phyloP scores from a whole-genome alignment of 768 basidiomycete species.

The Termitomyces sp. region DNA sequence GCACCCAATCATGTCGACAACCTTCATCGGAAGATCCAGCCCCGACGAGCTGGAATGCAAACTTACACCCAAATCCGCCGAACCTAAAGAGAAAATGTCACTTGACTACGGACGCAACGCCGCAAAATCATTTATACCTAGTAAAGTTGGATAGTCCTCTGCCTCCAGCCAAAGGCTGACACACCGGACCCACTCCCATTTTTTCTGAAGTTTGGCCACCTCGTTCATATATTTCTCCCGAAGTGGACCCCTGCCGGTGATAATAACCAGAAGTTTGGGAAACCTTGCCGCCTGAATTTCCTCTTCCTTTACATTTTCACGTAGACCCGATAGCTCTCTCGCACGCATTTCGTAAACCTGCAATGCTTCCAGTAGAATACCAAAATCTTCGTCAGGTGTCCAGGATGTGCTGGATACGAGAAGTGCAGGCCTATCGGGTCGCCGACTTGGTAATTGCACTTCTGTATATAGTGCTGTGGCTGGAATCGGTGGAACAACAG shows the following conservation, averaged over 20 bases:
- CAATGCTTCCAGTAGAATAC: constrained; percentile 75
- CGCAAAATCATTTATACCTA: constrained; percentile 53
- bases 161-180: constrained; percentile 85
- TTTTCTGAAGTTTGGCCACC: constrained; percentile 51
- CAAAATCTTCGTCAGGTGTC: constrained; percentile 97
- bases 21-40: constrained; percentile 96
- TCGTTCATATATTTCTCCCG: constrained; percentile 67
- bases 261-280: constrained; percentile 75
- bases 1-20: constrained; percentile 99
- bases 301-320: neutral
- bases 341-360: constrained; percentile 62
- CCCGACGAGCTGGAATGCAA: constrained; percentile 88
- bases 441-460: constrained; percentile 39
- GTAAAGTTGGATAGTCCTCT: constrained; percentile 81
- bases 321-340: constrained; percentile 15
- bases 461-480: constrained; percentile 25
- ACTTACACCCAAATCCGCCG: constrained; percentile 88
- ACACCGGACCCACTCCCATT: constrained; percentile 77
- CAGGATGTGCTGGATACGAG: constrained; percentile 92
- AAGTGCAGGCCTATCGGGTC: constrained; percentile 76
- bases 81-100: constrained; percentile 41
- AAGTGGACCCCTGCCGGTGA: constrained; percentile 89
- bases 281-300: constrained; percentile 27
- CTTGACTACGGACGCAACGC: neutral
- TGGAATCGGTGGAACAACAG: constrained; percentile 19